Evolutionary conservation across 73 alveolate species (phyloP).

Genomic region (Effrenium voratum): DNA sequence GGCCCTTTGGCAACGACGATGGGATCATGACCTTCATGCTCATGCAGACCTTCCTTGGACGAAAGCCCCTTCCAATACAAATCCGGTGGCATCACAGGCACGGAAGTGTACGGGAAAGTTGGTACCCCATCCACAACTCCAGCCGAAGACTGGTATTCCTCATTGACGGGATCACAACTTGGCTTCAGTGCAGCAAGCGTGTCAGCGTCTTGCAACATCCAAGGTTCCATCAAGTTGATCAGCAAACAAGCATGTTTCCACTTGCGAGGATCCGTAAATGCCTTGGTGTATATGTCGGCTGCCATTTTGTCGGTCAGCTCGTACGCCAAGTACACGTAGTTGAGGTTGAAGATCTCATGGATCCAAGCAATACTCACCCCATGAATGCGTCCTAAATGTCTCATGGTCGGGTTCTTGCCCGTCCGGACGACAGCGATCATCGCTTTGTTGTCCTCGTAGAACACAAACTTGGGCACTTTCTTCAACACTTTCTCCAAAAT

Average conservation of each 20-base stretch:
- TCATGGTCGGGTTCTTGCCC: slow-evolving; percentile 37
- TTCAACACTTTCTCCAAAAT: neutral
- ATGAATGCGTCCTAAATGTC: slow-evolving; percentile 27
- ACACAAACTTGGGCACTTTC: neutral
- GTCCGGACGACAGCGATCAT: neutral
- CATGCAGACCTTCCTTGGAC: neutral
- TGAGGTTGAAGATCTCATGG: neutral
- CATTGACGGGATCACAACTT: neutral
- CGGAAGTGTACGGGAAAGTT: neutral
- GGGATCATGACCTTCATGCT: neutral
- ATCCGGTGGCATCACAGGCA: slow-evolving; percentile 1
- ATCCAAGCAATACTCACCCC: neutral
- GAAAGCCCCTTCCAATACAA: neutral
- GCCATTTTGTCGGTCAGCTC: slow-evolving; percentile 24
- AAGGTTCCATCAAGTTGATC: neutral
- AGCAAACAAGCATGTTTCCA: slow-evolving; percentile 28
- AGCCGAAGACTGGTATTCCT: neutral
- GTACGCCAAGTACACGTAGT: neutral
- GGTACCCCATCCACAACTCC: neutral
- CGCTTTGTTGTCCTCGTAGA: slow-evolving; percentile 16
- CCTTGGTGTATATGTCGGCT: slow-evolving; percentile 34
- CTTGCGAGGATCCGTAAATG: neutral
- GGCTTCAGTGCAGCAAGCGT: neutral
- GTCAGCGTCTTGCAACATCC: neutral
- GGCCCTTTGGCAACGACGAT: neutral